phyloP scores from a whole-genome alignment of 495 filamentous ascomycete species.

The Penicillium pulvis region DNA sequence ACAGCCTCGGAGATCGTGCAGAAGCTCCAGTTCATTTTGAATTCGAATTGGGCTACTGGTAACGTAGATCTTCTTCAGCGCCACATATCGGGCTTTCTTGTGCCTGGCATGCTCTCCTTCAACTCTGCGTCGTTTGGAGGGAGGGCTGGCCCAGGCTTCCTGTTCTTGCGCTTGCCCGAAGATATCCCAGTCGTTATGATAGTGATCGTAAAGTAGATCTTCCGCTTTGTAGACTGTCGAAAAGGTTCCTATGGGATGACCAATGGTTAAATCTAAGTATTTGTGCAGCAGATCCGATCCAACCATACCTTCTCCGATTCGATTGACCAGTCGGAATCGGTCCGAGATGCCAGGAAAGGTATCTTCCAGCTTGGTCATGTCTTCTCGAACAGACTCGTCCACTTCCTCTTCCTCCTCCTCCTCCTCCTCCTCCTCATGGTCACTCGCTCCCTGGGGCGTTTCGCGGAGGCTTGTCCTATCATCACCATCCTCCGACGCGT shows the following conservation, averaged over 20 bases:
- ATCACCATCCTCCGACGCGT: constrained; percentile 34
- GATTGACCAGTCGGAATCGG: constrained; percentile 87
- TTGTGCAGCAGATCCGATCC: neutral
- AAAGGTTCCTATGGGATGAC: constrained; percentile 71
- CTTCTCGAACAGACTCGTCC: constrained; percentile 72
- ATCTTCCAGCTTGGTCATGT: constrained; percentile 82
- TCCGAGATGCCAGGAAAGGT: constrained; percentile 81
- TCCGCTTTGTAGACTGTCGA: constrained; percentile 99
- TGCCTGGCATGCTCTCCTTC: constrained; percentile 35
- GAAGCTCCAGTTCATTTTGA: constrained; percentile 93
- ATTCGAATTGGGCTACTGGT: constrained; percentile 92
- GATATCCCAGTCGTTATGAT: constrained; percentile 85
- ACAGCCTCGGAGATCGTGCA: constrained; percentile 86
- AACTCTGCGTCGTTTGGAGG: constrained; percentile 50
- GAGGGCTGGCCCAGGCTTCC: constrained; percentile 62
- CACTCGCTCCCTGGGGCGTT: constrained; percentile 12
- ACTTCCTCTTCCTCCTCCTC: constrained; percentile 53
- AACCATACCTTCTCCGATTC: constrained; percentile 85
- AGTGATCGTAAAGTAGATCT: constrained; percentile 83
- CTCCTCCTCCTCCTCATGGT: constrained; percentile 31
- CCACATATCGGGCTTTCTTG: constrained; percentile 73
- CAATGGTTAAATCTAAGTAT: constrained; percentile 12
- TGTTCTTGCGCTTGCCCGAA: constrained; percentile 60
- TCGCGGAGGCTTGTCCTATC: constrained; percentile 31
- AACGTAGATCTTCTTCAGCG: constrained; percentile 98